Conservation (phyloP, 1,284 basidiomycete genomes). For the Sporisorium iseilematis-ciliati region DNA sequence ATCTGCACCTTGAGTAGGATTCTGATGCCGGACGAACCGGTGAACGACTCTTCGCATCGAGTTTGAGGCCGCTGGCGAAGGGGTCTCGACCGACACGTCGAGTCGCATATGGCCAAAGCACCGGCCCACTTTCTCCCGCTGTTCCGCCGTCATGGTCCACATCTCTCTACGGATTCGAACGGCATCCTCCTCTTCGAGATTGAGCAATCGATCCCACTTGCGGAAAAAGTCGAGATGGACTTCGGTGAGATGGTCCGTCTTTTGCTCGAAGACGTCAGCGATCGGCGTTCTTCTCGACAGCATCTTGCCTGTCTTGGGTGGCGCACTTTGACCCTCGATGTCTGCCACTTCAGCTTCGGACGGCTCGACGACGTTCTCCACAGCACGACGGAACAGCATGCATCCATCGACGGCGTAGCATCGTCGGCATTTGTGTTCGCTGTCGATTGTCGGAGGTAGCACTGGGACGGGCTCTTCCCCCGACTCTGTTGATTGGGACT, state of each 20-base stretch:
- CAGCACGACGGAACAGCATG: slow-evolving; percentile 88
- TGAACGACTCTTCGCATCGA: slow-evolving; percentile 74
- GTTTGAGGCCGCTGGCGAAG: slow-evolving; percentile 5
- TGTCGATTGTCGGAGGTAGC: slow-evolving; percentile 84
- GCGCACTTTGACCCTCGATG: slow-evolving; percentile 7
- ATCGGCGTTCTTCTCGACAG: slow-evolving; percentile 74
- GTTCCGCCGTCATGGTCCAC: slow-evolving; percentile 87
- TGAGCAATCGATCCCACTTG: slow-evolving; percentile 88
- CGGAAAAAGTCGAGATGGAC: slow-evolving; percentile 84
- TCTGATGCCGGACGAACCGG: slow-evolving; percentile 74
- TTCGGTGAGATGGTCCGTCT: slow-evolving; percentile 82
- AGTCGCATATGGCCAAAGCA: slow-evolving; percentile 70
- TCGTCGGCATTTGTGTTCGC: slow-evolving; percentile 80
- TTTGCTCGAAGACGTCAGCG: slow-evolving; percentile 80
- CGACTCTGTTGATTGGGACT: slow-evolving; percentile 10
- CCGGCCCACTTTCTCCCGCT: slow-evolving; percentile 77
- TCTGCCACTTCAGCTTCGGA: slow-evolving; percentile 10
- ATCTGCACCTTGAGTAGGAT: slow-evolving; percentile 56
- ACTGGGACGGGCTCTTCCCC: slow-evolving; percentile 33
- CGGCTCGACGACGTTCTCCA: slow-evolving; percentile 54
- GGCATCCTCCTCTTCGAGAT: slow-evolving; percentile 89
- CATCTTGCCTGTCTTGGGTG: slow-evolving; percentile 6
- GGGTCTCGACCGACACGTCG: slow-evolving; percentile 5
- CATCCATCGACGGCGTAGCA: slow-evolving; percentile 89
- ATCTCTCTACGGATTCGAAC: slow-evolving; percentile 86